These are phyloP conservation scores for Hericium erinaceus DNA, from an alignment of 768 basidiomycete genomes.

Conservation along the genomic window DNA sequence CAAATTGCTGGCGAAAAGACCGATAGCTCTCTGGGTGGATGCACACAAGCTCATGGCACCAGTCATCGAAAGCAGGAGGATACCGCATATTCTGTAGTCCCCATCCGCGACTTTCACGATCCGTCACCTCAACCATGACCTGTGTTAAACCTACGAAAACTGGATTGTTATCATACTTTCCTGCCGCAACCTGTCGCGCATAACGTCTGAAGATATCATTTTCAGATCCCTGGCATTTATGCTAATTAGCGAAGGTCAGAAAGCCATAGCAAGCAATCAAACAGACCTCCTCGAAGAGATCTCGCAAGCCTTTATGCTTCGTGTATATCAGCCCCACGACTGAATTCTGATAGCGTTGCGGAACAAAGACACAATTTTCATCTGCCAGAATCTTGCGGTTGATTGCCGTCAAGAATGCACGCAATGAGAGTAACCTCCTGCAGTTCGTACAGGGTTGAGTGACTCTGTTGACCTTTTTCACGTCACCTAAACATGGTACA, in stretches of 20 bases:
- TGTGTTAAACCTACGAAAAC: constrained; percentile 23
- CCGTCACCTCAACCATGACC: constrained; percentile 20
- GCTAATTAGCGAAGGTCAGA: too few species aligned
- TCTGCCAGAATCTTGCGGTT: too few species aligned
- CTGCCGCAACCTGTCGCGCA: constrained; percentile 14
- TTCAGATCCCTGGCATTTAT: neutral
- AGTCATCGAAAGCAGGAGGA: constrained; percentile 23
- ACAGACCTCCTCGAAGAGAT: neutral
- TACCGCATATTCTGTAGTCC: constrained; percentile 29
- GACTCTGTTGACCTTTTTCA: neutral
- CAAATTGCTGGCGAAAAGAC: constrained; percentile 16
- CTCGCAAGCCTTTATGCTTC: neutral
- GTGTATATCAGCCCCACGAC: neutral
- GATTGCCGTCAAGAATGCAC: neutral
- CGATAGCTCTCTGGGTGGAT: constrained; percentile 22
- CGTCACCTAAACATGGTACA: neutral
- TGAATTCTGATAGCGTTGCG: neutral
- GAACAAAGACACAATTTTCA: neutral
- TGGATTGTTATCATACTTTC: constrained; percentile 17
- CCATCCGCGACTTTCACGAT: constrained; percentile 20
- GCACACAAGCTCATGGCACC: constrained; percentile 19
- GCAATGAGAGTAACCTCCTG: neutral
- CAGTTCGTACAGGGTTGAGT: neutral
- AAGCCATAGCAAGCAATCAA: neutral
- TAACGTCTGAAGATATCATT: constrained; percentile 2